phyloP scores from a whole-genome alignment of 305 asterid genomes.

The Fraxinus velutina region DNA sequence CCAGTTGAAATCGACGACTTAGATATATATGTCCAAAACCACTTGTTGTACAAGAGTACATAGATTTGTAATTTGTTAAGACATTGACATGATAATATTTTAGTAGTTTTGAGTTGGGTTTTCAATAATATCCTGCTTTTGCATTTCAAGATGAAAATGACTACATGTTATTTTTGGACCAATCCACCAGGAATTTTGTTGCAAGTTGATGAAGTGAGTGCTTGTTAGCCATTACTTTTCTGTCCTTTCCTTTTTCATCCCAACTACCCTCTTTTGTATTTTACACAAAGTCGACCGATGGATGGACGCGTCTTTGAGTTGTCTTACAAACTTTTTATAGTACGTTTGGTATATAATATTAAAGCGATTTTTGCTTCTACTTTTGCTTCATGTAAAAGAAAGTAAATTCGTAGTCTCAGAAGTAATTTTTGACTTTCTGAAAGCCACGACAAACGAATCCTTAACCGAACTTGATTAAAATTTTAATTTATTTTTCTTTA shows the following conservation, averaged over 20 bases:
- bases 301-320: conserved; percentile 6
- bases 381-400: background rate
- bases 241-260: background rate
- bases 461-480: background rate
- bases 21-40: background rate
- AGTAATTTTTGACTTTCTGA: background rate
- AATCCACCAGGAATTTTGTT: conserved; percentile 23
- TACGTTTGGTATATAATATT: background rate
- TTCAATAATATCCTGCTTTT: conserved; percentile 35
- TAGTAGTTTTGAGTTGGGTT: conserved; percentile 22
- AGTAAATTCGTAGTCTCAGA: too few species aligned
- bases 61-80: background rate
- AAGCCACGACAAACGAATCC: background rate
- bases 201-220: conserved; percentile 69
- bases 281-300: background rate
- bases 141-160: conserved; percentile 39
- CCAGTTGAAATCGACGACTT: background rate
- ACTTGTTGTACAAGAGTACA: background rate
- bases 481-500: background rate
- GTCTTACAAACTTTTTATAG: background rate
- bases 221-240: conserved; percentile 39
- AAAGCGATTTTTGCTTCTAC: too few species aligned
- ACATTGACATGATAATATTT: conserved; percentile 27
- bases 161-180: conserved; percentile 41
- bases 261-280: conserved; percentile 4